Base-by-base conservation (phyloP, 192 early-diverging fungal species). In the Coemansia sp. region DNA sequence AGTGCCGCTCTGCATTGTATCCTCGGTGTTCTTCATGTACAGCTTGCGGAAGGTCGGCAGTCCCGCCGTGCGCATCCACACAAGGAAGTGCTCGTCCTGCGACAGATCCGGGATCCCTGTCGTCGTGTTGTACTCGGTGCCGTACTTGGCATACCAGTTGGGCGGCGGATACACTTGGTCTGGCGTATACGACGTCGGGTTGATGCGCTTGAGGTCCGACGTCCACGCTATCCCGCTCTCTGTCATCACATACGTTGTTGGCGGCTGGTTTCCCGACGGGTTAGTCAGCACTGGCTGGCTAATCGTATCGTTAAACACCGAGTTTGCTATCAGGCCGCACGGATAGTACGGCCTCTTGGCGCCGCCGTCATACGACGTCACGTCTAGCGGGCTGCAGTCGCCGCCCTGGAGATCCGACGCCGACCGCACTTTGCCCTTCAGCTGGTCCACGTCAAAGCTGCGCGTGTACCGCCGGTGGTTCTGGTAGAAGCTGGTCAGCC, bases 1-100 rank as follows among this genome's bases (percentile, higher is more conserved):
- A 17, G 75, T 83, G 20, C 95, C 95, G 53, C 62, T 74, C 57
- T 69, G 62, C 72, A 97, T 76, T 14, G 73, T 69, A 46, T 81
- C 79, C 4, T 76, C 59, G 40, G 85, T 84, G 70, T 94, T 90
- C 67, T 86, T 85, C 35, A 92, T 92, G 70, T 91, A 98, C 48
- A 99, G 83, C 79, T 99, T 99, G 56, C 96, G 83, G 82, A 99
- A 99, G 35, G 88, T 94, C 34, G 97, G 97, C 56, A 97, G 84
- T 10, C 96, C 95, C 19, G 94, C 94, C 0, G 92, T 93, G 40
- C 96, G 86, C 95, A 99, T 97, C 97, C 97, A 99, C 19, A 99
- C 97, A 67, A 95, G 91, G 67, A 99, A 92, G 48, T 89, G 87
- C 79, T 96, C 89, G 82, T 92, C 83, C 9, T 67, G 60, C 15